These are phyloP conservation scores for Brettanomyces naardenensis DNA, from an alignment of 805 yeast species.

Conservation along the genomic window DNA sequence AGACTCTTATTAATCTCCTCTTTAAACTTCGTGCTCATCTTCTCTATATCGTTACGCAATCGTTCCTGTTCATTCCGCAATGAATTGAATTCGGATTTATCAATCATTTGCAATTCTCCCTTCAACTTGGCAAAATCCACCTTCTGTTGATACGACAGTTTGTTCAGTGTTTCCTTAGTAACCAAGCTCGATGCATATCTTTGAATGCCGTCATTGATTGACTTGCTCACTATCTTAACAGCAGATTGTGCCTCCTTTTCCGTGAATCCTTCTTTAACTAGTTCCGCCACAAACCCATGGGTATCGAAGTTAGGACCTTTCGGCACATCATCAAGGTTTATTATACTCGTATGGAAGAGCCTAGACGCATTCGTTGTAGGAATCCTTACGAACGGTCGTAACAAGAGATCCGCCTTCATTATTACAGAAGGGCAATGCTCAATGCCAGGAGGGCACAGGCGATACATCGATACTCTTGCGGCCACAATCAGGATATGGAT, in stretches of 20 bases:
- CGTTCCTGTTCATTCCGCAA: constrained; percentile 84
- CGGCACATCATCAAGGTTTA: background rate
- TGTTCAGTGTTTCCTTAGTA: constrained; percentile 74
- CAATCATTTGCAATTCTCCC: constrained; percentile 85
- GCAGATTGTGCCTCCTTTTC: constrained; percentile 75
- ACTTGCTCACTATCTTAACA: constrained; percentile 60
- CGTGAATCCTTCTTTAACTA: constrained; percentile 53
- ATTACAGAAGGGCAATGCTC: too few species aligned
- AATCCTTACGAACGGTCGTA: background rate
- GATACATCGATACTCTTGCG: too few species aligned
- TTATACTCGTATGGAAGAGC: background rate
- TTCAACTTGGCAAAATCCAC: constrained; percentile 93
- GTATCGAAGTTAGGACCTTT: constrained; percentile 56
- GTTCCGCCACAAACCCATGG: constrained; percentile 57
- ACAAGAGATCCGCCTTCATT: background rate
- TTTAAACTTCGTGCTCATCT: constrained; percentile 71
- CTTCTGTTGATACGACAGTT: constrained; percentile 88
- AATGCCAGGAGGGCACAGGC: too few species aligned
- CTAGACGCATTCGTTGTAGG: background rate
- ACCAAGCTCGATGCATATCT: constrained; percentile 72
- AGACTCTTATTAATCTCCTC: constrained; percentile 88
- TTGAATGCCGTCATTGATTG: constrained; percentile 73
- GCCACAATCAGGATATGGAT: too few species aligned
- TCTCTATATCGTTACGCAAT: constrained; percentile 76
- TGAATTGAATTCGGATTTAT: constrained; percentile 74